A percentile compares a stretch with the other conserved stretches of the same genome.
Conservation (phyloP, 2,329 filamentous ascomycete genomes). For the Acrocalymma vagum region DNA sequence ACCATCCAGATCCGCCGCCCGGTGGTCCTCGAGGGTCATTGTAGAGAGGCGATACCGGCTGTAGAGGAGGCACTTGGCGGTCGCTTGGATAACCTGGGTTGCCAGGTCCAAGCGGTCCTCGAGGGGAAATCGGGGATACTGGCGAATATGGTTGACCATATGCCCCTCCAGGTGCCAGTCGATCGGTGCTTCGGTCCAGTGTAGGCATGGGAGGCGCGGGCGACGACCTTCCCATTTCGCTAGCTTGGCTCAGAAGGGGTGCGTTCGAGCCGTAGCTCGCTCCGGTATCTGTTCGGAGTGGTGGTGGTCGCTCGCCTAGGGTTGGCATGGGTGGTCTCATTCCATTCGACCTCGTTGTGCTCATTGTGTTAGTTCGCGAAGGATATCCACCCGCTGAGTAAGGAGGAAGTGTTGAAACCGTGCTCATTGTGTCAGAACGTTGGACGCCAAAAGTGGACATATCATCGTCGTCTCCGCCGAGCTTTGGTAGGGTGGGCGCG, state of each 20-base stretch:
- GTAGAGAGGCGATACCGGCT: constrained; percentile 28
- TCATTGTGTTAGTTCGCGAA: constrained; percentile 61
- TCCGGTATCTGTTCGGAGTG: constrained; percentile 57
- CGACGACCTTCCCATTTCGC: constrained; percentile 63
- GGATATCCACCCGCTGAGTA: constrained; percentile 62
- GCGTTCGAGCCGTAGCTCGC: constrained; percentile 71
- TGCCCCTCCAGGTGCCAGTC: constrained; percentile 32
- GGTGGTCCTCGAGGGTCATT: constrained; percentile 24
- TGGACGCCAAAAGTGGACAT: constrained; percentile 43
- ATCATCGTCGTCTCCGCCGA: constrained; percentile 50
- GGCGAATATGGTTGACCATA: constrained; percentile 36
- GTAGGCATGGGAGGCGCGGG: constrained; percentile 40
- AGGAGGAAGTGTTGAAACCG: constrained; percentile 52
- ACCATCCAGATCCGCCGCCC: constrained; percentile 35
- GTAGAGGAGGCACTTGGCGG: constrained; percentile 31
- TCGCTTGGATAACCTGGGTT: constrained; percentile 36
- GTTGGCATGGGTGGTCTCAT: constrained; percentile 53
- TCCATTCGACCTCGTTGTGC: constrained; percentile 39
- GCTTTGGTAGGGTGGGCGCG: constrained; percentile 52
- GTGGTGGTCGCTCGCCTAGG: constrained; percentile 48
- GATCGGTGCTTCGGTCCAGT: constrained; percentile 36
- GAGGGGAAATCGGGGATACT: constrained; percentile 33
- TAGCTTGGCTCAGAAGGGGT: constrained; percentile 68
- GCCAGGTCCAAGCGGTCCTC: constrained; percentile 36
- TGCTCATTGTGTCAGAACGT: constrained; percentile 42